Evolutionary conservation across 768 basidiomycete species (phyloP).

Genomic region (Agrocybe pediades): DNA sequence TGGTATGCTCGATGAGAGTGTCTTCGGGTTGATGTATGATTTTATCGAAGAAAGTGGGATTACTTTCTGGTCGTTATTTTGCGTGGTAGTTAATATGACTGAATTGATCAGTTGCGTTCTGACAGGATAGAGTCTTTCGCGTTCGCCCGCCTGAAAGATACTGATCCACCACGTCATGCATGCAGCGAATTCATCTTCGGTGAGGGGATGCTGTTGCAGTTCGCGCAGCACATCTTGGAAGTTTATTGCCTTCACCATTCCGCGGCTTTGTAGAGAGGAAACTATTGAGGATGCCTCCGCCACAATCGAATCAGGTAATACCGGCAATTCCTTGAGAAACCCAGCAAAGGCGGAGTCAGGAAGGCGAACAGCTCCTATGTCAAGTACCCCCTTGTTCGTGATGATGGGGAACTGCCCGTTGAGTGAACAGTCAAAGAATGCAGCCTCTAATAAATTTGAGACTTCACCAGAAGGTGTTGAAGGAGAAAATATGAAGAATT

Average conservation of each 20-base stretch:
- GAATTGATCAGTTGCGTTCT: constrained; percentile 70
- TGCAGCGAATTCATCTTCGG: constrained; percentile 72
- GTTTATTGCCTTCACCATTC: constrained; percentile 71
- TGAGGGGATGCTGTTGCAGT: constrained; percentile 68
- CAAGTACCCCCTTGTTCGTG: constrained; percentile 71
- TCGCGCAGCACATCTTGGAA: constrained; percentile 85
- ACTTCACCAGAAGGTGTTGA: constrained; percentile 89
- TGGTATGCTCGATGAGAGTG: constrained; percentile 56
- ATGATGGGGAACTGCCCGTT: constrained; percentile 64
- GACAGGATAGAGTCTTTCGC: constrained; percentile 40
- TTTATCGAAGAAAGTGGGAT: constrained; percentile 70
- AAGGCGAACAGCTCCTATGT: constrained; percentile 67
- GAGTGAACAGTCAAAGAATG: constrained; percentile 73
- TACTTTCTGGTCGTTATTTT: constrained; percentile 50
- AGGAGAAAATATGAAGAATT: constrained; percentile 86
- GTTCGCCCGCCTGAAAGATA: constrained; percentile 35
- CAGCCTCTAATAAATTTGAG: constrained; percentile 65
- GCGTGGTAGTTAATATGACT: constrained; percentile 52
- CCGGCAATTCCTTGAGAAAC: constrained; percentile 80
- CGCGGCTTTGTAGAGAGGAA: constrained; percentile 56
- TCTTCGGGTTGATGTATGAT: constrained; percentile 69
- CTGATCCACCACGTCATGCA: constrained; percentile 88
- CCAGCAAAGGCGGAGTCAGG: constrained; percentile 69
- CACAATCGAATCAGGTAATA: constrained; percentile 64
- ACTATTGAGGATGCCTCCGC: constrained; percentile 62